These are phyloP conservation scores for Yamadazyma philogaea DNA, from an alignment of 805 yeast genomes.

Conservation along the genomic window DNA sequence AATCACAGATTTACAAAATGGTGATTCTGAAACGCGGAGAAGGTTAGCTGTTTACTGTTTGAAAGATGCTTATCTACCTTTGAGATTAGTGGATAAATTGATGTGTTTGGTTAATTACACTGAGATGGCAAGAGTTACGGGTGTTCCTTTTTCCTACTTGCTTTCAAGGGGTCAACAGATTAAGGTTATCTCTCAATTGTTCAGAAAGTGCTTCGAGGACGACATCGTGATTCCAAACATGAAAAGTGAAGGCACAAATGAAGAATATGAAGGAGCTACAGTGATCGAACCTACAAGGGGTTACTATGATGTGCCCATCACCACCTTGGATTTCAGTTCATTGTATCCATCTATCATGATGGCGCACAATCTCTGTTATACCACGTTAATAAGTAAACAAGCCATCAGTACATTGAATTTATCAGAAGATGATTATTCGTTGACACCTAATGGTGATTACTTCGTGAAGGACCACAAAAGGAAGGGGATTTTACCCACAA, in stretches of 20 bases:
- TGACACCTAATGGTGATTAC: constrained; percentile 88
- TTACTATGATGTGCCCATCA: constrained; percentile 94
- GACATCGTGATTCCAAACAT: constrained; percentile 89
- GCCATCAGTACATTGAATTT: constrained; percentile 65
- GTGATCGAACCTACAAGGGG: constrained; percentile 97
- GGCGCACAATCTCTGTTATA: constrained; percentile 97
- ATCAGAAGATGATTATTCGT: constrained; percentile 71
- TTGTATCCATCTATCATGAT: constrained; percentile 98
- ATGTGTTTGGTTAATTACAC: constrained; percentile 97
- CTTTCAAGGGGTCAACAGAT: constrained; percentile 95
- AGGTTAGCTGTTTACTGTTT: constrained; percentile 95
- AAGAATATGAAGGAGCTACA: constrained; percentile 98
- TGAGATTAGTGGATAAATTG: constrained; percentile 82
- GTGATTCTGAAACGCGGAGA: constrained; percentile 87
- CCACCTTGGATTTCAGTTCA: constrained; percentile 96
- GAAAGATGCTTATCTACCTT: constrained; percentile 91
- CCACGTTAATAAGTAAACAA: constrained; percentile 72
- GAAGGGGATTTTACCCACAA: constrained; percentile 88
- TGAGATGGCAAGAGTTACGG: constrained; percentile 99
- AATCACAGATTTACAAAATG: constrained; percentile 91
- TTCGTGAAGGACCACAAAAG: constrained; percentile 70
- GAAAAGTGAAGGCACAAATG: constrained; percentile 74
- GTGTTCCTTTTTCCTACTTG: constrained; percentile 92
- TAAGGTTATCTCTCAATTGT: constrained; percentile 92
- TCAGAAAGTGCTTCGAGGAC: constrained; percentile 84